Evolutionary conservation across 495 filamentous ascomycete species (phyloP), one percentile per base, ranked within the genome.

Genomic region (Aspergillus taichungensis): DNA sequence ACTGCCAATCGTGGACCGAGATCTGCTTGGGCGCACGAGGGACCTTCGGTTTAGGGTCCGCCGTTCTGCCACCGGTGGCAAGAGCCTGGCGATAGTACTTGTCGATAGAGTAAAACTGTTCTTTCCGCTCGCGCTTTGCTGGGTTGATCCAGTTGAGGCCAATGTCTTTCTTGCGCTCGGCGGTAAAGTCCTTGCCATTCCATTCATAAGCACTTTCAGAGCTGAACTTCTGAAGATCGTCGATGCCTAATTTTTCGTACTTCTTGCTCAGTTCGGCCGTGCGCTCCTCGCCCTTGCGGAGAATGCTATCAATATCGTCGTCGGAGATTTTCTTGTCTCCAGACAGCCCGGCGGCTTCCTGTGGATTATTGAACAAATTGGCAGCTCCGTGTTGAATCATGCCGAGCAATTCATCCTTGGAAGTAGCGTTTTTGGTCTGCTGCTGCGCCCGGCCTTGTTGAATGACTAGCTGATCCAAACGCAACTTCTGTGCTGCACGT

Each of bases 341-440:
- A 7, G 75, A 74, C 28, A 83, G 56, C 7, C 60, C 44, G 13
- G 77, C 82, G 37, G 73, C 77, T 3, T 71, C 74, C 34, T 80
- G 79, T 51, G 82, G 76, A 36, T 71, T 72, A 50, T 84, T 74
- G 68, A 99, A 96, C 3, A 97, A 82, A 46, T 86, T 87, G 51
- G 88, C 87, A n/a, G 92, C 94, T 38, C 94, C 94, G 52, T 97
- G 92, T 61, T 99, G 94, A 53, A 99, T 99, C 94, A 99, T 97
- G 43, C 77, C 87, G 8, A 99, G 75, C 28, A 99, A 73, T 51
- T 99, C 94, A 43, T 97, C 94, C 61, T 99, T 99, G 37, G 87
- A 94, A 6, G 91, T 85, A 6, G 82, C 80, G 28, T 84, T 84
- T 68, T 94, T 94, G 1, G 83, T 82, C 29, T 87, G 85, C 45